Conservation (phyloP, 83 land plant genomes). For the Picea abies region DNA sequence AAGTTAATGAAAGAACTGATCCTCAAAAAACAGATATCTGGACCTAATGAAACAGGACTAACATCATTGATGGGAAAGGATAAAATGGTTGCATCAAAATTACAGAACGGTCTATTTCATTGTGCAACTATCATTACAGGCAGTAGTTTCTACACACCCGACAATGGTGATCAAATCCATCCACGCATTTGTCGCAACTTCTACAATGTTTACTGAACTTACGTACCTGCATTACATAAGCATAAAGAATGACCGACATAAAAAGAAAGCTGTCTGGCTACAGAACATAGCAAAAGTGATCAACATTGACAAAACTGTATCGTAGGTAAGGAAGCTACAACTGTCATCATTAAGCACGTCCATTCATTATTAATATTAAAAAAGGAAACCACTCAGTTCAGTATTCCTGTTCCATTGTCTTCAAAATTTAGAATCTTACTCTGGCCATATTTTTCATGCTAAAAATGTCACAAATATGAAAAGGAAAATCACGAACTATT, state of each 20-base stretch:
- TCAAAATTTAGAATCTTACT: neutral
- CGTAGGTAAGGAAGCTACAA: neutral
- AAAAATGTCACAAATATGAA: neutral
- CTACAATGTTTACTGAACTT: slow-evolving; percentile 94
- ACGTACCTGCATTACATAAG: slow-evolving; percentile 57
- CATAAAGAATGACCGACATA: neutral
- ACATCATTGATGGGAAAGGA: neutral
- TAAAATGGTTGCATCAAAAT: too few species aligned
- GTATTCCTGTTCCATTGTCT: neutral
- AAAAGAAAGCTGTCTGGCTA: neutral
- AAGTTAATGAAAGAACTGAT: too few species aligned
- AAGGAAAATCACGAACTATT: neutral
- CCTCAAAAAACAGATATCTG: too few species aligned
- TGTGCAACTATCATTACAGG: neutral
- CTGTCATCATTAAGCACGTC: neutral
- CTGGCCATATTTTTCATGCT: neutral
- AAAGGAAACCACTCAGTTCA: neutral
- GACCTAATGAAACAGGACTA: neutral
- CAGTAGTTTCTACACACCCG: slow-evolving; percentile 52
- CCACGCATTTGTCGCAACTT: slow-evolving; percentile 97
- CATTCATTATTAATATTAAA: neutral
- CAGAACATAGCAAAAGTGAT: neutral
- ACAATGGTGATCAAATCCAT: slow-evolving; percentile 97
- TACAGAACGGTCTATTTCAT: neutral
- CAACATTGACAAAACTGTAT: neutral